These are phyloP conservation scores for Jaenimonas drosophilae DNA, from an alignment of 208 protist genomes.

Conservation along the genomic window DNA sequence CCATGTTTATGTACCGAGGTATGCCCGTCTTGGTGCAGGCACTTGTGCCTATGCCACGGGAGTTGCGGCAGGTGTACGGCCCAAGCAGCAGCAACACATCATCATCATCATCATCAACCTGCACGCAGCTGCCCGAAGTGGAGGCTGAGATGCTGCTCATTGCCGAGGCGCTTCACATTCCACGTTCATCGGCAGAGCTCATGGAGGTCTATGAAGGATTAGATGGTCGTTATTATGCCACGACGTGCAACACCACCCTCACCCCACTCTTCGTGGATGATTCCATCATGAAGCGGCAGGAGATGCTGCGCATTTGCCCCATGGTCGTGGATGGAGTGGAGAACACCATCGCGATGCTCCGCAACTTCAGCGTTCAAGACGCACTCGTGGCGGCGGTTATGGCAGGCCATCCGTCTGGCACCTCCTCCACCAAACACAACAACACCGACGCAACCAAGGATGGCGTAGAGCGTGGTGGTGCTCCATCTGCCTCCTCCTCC, in stretches of 20 bases:
- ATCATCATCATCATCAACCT: too few relatives aligned
- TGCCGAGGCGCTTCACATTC: constrained; percentile 65
- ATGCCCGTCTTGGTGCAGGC: constrained; percentile 85
- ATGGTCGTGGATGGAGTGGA: constrained; percentile 33
- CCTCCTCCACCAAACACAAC: constrained; percentile 25
- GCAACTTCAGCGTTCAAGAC: constrained; percentile 20
- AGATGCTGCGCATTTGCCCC: constrained; percentile 49
- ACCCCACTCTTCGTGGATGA: constrained; percentile 56
- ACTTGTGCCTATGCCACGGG: constrained; percentile 59
- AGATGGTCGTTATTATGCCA: constrained; percentile 72
- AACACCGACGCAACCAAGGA: too few relatives aligned
- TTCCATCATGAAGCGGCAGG: constrained; percentile 75
- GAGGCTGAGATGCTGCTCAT: constrained; percentile 64
- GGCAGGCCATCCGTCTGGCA: background rate
- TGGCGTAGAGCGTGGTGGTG: too few relatives aligned
- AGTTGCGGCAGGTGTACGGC: constrained; percentile 52
- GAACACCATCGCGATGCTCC: constrained; percentile 45
- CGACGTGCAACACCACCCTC: constrained; percentile 67
- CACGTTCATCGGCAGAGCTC: too few relatives aligned
- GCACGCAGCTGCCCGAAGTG: constrained; percentile 48
- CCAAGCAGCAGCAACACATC: constrained; percentile 39
- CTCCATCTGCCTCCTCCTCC: background rate
- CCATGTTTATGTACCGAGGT: constrained; percentile 80
- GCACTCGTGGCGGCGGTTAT: constrained; percentile 16
- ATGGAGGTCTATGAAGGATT: constrained; percentile 75